Base-by-base conservation (phyloP, 306 rosid genomes). In the Casuarina glauca region DNA sequence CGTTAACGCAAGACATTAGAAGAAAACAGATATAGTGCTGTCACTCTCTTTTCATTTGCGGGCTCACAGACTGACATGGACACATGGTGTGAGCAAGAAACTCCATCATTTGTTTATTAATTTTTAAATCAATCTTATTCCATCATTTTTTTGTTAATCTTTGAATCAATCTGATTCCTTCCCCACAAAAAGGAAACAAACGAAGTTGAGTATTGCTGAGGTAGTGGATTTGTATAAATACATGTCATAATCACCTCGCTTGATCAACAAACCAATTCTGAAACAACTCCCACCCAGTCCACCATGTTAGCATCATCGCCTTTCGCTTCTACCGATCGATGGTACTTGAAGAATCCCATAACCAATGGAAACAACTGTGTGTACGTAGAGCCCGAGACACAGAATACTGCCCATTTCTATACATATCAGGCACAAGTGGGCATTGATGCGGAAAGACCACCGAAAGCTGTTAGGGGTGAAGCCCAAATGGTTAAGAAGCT, bases 401-500 rank as follows among this genome's bases (percentile, higher is more conserved):
- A 3, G 4, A 12, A 48, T 9, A 48, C 2, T 10, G 51, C 11
- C 35, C 15, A 58, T 58, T 58, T 58, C 16, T 58, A 36, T 58
- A 58, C 64, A 9, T 61, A 16, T 54, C 35, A 48, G 4, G 12
- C 45, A 58, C 80, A 50, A 43, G 3, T 62, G 26, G 64, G 76
- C 35, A 55, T 42, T 20, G 81, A 72, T 46, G 53, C 4, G 50
- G 16, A 63, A 12, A 69, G 80, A 1, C 80, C 78, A 41, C 48
- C 77, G 7, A 60, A 16, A 4, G 12, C 62, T n/a, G 38, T 42
- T 54, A 2, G n/a, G 4, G 70, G 71, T 0, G 55, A 53, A 32
- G 70, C 74, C 1, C 55, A 76, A 1, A 54, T 61, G 82, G 82
- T 71, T 2, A 90, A 82, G 89, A 94, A 94, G 84, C 91, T 86